Base-by-base conservation (phyloP, 1,139 yeast genomes). In the Hyphopichia burtonii region DNA sequence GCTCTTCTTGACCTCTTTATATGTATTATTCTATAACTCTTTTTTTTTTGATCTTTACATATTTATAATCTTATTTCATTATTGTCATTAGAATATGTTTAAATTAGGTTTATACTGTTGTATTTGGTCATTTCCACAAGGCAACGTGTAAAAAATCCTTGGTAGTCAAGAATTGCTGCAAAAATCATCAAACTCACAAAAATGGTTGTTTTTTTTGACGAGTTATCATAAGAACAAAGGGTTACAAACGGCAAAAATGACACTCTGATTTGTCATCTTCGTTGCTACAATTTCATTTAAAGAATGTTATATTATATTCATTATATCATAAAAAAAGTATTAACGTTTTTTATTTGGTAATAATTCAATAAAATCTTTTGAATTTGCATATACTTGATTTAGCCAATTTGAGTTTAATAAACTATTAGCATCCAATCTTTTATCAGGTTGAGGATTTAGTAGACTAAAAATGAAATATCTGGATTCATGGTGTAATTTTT, bases 321-420 rank as follows among this genome's bases (percentile, higher is more conserved):
- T 25, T 25, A 25, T 25, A 25, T 25, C 28, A 25, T 25, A 25
- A 25, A 8, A 20, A 20, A 25, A 3, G 11, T 22, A 10, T 25
- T 25, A 25, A 25, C 28, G 28, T 25, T 25, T 25, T 25, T 25
- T 25, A 12, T 9, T 8, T 4, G 36, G 36, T 10, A 20, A 19
- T 20, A 33, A 33, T 4, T 33, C 27, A 19, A 23, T 52, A 46
- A 73, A 56, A 33, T 71, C 77, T 40, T 61, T 63, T 4, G 76
- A 65, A 41, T 68, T 57, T n/a, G 76, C 73, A 50, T 70, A 73
- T 9, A 68, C 72, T 44, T 70, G 75, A n/a, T 50, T 48, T 33
- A 73, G 50, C 78, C 78, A 73, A 39, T 61, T 60, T 2, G 72
- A 59, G 8, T 55, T 51, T 39, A 72, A 52, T 20, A 71, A 53